Conservation (phyloP, 345 rosid species). For the Aquilaria malaccensis region DNA sequence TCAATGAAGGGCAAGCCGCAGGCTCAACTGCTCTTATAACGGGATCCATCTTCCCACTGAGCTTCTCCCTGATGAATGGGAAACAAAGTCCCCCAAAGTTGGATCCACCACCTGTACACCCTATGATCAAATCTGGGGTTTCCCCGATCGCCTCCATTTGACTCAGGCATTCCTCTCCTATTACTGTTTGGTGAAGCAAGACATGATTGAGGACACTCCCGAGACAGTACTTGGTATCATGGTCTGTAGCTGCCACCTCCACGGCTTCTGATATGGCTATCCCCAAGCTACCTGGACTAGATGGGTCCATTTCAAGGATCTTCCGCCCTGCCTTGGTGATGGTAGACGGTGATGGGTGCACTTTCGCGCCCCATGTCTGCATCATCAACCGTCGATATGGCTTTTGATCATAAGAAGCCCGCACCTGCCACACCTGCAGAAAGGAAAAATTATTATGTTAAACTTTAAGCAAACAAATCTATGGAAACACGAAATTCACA, state of each 20-base stretch:
- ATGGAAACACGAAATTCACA: too few species aligned
- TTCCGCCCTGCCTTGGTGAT: slow-evolving; percentile 64
- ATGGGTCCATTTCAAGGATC: slow-evolving; percentile 61
- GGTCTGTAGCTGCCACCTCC: slow-evolving; percentile 67
- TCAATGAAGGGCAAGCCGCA: slow-evolving; percentile 81
- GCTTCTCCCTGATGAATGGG: slow-evolving; percentile 90
- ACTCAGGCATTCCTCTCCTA: slow-evolving; percentile 79
- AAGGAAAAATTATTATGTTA: not conserved
- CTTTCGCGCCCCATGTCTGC: slow-evolving; percentile 98
- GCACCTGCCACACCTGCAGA: slow-evolving; percentile 91
- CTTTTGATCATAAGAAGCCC: slow-evolving; percentile 86
- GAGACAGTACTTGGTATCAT: slow-evolving; percentile 75
- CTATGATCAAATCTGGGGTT: slow-evolving; percentile 80
- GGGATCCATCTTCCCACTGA: slow-evolving; percentile 72
- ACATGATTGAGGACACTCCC: slow-evolving; percentile 96
- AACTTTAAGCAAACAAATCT: too few species aligned
- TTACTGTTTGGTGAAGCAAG: slow-evolving; percentile 85
- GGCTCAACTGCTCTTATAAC: slow-evolving; percentile 84
- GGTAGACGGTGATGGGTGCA: slow-evolving; percentile 81
- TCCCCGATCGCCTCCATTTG: slow-evolving; percentile 88
- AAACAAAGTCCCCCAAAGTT: slow-evolving; percentile 90
- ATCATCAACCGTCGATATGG: slow-evolving; percentile 93
- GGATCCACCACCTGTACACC: slow-evolving; percentile 96
- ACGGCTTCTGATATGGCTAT: slow-evolving; percentile 97
- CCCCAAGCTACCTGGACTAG: slow-evolving; percentile 86